Evolutionary conservation across 257 asterid genomes (phyloP).

Genomic region (Sherardia arvensis): DNA sequence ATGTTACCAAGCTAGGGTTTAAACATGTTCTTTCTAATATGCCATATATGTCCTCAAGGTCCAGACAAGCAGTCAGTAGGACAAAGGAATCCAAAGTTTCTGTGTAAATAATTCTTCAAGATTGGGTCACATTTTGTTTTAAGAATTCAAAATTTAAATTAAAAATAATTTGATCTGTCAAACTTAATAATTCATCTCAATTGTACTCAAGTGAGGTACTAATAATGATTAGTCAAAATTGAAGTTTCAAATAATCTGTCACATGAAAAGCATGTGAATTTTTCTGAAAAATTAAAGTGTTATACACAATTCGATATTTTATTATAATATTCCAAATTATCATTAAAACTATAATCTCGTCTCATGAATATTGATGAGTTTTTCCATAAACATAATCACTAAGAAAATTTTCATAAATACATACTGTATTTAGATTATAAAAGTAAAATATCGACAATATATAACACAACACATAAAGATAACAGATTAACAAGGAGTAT

Average conservation of each 20-base stretch:
- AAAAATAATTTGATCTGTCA: not conserved
- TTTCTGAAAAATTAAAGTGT: too few relatives aligned
- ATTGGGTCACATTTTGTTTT: not conserved
- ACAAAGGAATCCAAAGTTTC: slow-evolving; percentile 2
- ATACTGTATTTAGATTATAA: too few relatives aligned
- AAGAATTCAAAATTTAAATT: not conserved
- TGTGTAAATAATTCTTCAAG: not conserved
- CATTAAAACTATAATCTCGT: too few relatives aligned
- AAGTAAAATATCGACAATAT: too few relatives aligned
- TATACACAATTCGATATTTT: too few relatives aligned
- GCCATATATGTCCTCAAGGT: slow-evolving; percentile 3
- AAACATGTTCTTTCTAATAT: not conserved
- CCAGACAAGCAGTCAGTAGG: not conserved
- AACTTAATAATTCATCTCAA: not conserved
- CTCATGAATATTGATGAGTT: too few relatives aligned
- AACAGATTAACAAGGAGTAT: too few relatives aligned
- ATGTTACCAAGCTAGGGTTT: not conserved
- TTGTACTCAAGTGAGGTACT: not conserved
- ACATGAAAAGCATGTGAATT: not conserved
- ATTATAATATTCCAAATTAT: too few relatives aligned
- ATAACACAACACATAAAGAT: too few relatives aligned
- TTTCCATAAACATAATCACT: too few relatives aligned
- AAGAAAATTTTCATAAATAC: too few relatives aligned
- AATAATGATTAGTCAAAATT: not conserved
- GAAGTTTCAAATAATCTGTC: not conserved